Percentiles rank a stretch among this genome's conserved stretches.
phyloP scores from a whole-genome alignment of 331 rosid genomes.

The Rosa hybrid region DNA sequence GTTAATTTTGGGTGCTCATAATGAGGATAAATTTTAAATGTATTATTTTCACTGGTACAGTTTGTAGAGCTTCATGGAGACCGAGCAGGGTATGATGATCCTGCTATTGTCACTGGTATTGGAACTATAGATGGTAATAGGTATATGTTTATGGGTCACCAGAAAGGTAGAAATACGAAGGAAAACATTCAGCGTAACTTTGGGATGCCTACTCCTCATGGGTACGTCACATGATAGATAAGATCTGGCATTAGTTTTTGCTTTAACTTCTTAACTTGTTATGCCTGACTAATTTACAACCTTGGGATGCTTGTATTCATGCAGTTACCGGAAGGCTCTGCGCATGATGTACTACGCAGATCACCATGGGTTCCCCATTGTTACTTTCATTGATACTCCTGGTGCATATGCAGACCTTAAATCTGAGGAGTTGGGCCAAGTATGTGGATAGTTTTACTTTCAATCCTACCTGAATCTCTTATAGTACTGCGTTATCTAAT shows the following conservation, averaged over 20 bases:
- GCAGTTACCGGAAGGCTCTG: conserved; percentile 92
- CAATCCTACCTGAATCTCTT: conserved; percentile 21
- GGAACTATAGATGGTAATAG: conserved; percentile 83
- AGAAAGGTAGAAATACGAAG: conserved; percentile 95
- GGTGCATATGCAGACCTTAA: conserved; percentile 97
- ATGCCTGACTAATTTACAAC: conserved; percentile 12
- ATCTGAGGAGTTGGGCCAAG: conserved; percentile 89
- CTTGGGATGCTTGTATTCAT: conserved; percentile 37
- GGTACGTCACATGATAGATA: conserved; percentile 52
- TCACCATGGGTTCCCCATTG: conserved; percentile 82
- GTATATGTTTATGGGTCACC: conserved; percentile 96
- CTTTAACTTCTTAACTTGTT: conserved; percentile 17
- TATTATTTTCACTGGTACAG: conserved; percentile 43
- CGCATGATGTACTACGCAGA: conserved; percentile 91
- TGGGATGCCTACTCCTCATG: conserved; percentile 99
- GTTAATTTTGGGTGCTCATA: conserved; percentile 24
- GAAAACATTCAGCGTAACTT: conserved; percentile 91
- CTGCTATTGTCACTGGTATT: conserved; percentile 93
- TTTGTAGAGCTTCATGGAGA: conserved; percentile 98
- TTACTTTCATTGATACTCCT: conserved; percentile 93
- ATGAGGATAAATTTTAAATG: conserved; percentile 12
- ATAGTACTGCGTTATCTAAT: conserved; percentile 28
- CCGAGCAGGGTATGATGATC: conserved; percentile 91
- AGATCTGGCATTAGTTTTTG: conserved; percentile 17
- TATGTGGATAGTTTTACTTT: conserved; percentile 38